phyloP scores from a whole-genome alignment of 2,329 filamentous ascomycete species.

The Ambrosiella beaveri region DNA sequence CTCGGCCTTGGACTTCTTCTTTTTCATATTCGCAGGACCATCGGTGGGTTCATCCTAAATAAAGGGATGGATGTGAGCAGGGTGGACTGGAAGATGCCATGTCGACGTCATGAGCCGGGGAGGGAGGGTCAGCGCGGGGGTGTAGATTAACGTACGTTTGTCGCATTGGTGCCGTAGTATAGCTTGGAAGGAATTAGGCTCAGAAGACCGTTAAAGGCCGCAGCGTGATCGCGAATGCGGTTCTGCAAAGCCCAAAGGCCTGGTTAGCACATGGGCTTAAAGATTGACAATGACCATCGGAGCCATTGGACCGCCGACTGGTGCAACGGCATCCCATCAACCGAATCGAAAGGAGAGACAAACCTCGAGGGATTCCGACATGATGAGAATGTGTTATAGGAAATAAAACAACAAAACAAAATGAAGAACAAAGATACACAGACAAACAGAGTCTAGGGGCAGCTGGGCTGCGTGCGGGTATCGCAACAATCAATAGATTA shows the following conservation, averaged over 20 bases:
- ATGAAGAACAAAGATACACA: neutral
- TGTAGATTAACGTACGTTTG: conserved; percentile 19
- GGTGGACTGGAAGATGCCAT: neutral
- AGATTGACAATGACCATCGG: no score
- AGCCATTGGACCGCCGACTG: no score
- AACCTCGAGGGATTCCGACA: conserved; percentile 19
- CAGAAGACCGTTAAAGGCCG: conserved; percentile 73
- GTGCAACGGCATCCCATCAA: no score
- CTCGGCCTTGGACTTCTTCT: conserved; percentile 89
- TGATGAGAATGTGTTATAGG: conserved; percentile 7
- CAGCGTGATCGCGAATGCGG: conserved; percentile 40
- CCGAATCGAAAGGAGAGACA: neutral
- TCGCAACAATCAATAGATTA: neutral
- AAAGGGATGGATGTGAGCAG: neutral
- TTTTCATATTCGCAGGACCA: conserved; percentile 32
- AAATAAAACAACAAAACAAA: neutral
- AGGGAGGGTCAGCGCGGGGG: conserved; percentile 41
- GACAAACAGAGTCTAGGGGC: neutral
- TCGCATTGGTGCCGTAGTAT: conserved; percentile 81
- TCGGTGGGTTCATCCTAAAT: conserved; percentile 65
- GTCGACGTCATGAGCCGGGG: neutral
- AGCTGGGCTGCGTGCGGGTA: neutral
- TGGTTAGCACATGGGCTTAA: conserved; percentile 5
- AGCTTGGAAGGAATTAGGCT: conserved; percentile 79
- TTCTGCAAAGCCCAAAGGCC: conserved; percentile 24